Evolutionary conservation across 768 basidiomycete species (phyloP), one percentile per base, ranked within the genome.

Genomic region (Lactarius deliciosus): DNA sequence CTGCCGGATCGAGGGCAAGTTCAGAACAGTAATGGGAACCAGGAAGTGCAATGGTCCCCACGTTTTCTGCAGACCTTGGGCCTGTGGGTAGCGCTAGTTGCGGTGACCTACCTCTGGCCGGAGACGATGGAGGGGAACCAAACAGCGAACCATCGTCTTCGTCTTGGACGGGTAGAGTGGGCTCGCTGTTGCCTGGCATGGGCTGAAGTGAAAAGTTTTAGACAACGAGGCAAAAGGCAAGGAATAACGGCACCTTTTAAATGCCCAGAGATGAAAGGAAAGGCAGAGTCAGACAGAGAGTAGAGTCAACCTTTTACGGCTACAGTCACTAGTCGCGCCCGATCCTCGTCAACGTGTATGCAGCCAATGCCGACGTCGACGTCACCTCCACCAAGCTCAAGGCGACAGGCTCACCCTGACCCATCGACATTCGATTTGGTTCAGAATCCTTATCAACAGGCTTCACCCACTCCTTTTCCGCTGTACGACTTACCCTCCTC

Each of bases 1-100:
- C 90, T 91, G 88, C 77, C 85, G 87, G 86, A 81, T 85, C 79
- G 81, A 88, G 83, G 79, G 90, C 84, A 80, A 87, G 83, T 92
- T 92, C 89, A 92, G 89, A 89, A 90, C 81, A 82, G 78, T 80
- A 82, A 81, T 89, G 91, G 90, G 90, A 90, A 86, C 91, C 91
- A 92, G 90, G 90, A 91, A 92, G 91, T 92, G 91, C 91, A 92
- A 92, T 92, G 90, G 91, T 89, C 91, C 90, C 91, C 91, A 93
- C 91, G 85, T 93, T 92, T 89, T 90, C 83, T 87, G 82, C 79
- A 78, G 79, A 77, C 77, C 76, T 72, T 69, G 74, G 68, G 68
- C 77, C 76, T 72, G 81, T 79, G 72, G 87, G 86, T 57, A 89
- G 80, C 61, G 87, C 87, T 75, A 87, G 77, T 69, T 84, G 85